phyloP scores from a whole-genome alignment of 1,139 yeast species.

The Magnusiomyces suaveolens region DNA sequence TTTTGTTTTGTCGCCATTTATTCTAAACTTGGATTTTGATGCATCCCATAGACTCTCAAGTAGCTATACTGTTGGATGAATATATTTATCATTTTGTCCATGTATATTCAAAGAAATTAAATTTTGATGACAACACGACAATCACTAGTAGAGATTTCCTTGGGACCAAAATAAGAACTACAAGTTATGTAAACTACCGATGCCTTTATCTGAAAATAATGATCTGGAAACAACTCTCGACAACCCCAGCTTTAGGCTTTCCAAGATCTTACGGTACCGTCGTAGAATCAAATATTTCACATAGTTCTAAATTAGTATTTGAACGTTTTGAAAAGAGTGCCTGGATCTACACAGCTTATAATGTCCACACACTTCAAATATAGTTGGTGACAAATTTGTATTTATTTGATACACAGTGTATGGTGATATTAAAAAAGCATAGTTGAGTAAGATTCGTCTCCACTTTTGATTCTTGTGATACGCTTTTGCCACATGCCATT shows the following conservation, averaged over 20 bases:
- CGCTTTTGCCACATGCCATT: conserved; percentile 71
- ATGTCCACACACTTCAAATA: conserved; percentile 95
- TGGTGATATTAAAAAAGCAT: conserved; percentile 38
- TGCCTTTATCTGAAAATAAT: too few relatives aligned
- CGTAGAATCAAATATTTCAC: conserved; percentile 81
- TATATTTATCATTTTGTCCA: too few relatives aligned
- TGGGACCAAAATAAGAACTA: too few relatives aligned
- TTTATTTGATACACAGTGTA: conserved; percentile 82
- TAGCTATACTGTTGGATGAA: too few relatives aligned
- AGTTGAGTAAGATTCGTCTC: conserved; percentile 73
- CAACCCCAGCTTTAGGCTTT: conserved; percentile 77
- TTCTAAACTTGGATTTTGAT: too few relatives aligned
- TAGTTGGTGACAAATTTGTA: conserved; percentile 94
- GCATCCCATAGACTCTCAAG: too few relatives aligned
- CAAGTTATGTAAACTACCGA: conserved; percentile 74
- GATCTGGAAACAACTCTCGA: too few relatives aligned
- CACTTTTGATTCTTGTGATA: conserved; percentile 89
- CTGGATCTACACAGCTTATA: conserved; percentile 78
- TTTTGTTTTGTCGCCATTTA: too few relatives aligned
- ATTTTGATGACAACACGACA: too few relatives aligned
- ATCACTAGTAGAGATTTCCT: too few relatives aligned
- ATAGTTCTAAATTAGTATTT: conserved; percentile 76
- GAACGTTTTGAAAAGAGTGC: conserved; percentile 88
- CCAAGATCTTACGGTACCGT: conserved; percentile 78
- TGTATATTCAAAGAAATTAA: too few relatives aligned